A percentile compares a stretch with the other conserved stretches of the same genome.
Evolutionary conservation across 2,329 filamentous ascomycete species (phyloP).

Genomic region (Leptographium radiaticola): DNA sequence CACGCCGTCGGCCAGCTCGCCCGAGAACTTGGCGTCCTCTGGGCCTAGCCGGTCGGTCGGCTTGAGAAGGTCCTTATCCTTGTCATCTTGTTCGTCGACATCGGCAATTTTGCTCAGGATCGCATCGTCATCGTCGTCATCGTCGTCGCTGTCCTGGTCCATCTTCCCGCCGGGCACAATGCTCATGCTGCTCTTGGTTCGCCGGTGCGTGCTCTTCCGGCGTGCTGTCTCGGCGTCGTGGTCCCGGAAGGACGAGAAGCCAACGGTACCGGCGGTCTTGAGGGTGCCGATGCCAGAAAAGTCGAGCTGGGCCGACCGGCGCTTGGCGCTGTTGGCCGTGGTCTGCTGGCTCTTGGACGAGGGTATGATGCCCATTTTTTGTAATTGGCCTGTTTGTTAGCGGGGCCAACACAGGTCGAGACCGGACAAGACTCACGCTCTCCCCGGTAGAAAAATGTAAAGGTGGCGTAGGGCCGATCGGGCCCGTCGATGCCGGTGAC

Average conservation of each 20-base stretch:
- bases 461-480: conserved; percentile 90
- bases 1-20: conserved; percentile 68
- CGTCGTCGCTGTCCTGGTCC: conserved; percentile 59
- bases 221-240: conserved; percentile 39
- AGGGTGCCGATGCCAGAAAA: conserved; percentile 75
- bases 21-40: conserved; percentile 59
- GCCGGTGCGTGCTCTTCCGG: conserved; percentile 49
- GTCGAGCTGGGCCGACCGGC: conserved; percentile 71
- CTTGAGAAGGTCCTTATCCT: conserved; percentile 32
- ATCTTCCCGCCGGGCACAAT: conserved; percentile 29
- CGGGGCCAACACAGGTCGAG: background rate
- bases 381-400: conserved; percentile 59
- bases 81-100: conserved; percentile 27
- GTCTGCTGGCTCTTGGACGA: conserved; percentile 52
- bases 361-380: conserved; percentile 86
- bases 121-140: conserved; percentile 46
- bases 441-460: conserved; percentile 95
- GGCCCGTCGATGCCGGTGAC: conserved; percentile 97
- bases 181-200: conserved; percentile 26
- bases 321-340: conserved; percentile 49
- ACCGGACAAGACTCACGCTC: conserved; percentile 56
- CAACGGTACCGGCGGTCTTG: conserved; percentile 76
- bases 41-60: conserved; percentile 43
- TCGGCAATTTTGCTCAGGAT: conserved; percentile 48
- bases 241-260: conserved; percentile 81